Base-by-base conservation (phyloP, 208 protist species). In the Trypanosoma vivax region DNA sequence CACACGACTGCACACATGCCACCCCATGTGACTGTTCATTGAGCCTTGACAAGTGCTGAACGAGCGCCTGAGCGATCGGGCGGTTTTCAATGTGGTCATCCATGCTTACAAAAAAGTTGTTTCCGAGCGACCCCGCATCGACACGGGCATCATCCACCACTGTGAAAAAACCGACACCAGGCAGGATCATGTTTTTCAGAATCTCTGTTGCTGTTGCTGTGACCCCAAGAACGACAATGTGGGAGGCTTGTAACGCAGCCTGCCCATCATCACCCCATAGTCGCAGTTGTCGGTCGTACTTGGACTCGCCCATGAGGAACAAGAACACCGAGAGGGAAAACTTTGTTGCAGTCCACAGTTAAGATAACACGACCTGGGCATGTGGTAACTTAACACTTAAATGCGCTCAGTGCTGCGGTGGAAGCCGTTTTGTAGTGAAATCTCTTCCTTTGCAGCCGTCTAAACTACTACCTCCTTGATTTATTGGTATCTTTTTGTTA, bases 151-250 rank as follows among this genome's bases (percentile, higher is more conserved):
- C 88, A 62, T 99, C 97, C 2, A 99, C 92, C 13, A 99, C 61
- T 0, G 94, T 97, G 47, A 98, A 92, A 18, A 59, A 41, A 24
- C 85, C 84, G 41, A 99, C 73, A 31, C 95, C 95, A 7, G 96
- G 83, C 11, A 99, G 70, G 18, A 99, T 73, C 3, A 99, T 57
- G 53, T 97, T 98, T 66, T 99, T 99, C 6, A 99, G 63, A 1
- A 85, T 80, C 51, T 98, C 96, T 23, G 79, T 80, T n/a, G 90
- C 92, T 2, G 79, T 71, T 4, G 83, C 84, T 24, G 79, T 96
- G 18, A 71, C 91, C 40, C 97, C 97, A 11, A 99, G 50, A 3
- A 96, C 75, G 33, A 95, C 81, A 23, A 98, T 64, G 40, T 90
- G 74, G 3, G 94, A 70, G 14, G 61, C 56, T 29, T 91, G 75